Percentiles rank a stretch among this genome's conserved stretches.
Conservation (phyloP, 441 rosid genomes). For the Pelargonium fulgidum region DNA sequence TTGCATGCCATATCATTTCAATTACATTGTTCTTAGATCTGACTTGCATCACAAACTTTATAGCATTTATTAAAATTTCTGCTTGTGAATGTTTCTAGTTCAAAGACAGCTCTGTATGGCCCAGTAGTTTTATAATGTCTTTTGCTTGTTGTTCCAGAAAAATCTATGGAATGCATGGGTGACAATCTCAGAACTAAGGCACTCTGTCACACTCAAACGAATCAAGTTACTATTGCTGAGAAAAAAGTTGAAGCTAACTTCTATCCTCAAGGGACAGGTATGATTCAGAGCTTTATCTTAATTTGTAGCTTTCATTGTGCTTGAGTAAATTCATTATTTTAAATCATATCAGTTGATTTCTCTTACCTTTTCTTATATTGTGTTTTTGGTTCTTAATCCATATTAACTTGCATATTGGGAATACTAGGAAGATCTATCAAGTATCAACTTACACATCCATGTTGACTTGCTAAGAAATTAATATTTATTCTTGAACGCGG, state of each 20-base stretch:
- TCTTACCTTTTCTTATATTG: not conserved
- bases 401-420: not conserved
- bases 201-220: slow-evolving; percentile 53
- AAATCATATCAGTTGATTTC: not conserved
- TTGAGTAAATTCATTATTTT: not conserved
- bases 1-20: no score
- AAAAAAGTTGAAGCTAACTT: slow-evolving; percentile 57
- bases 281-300: slow-evolving; percentile 20
- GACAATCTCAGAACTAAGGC: slow-evolving; percentile 52
- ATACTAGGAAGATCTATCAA: not conserved
- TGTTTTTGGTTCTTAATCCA: not conserved
- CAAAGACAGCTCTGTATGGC: not conserved
- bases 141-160: slow-evolving; percentile 38
- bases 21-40: no score
- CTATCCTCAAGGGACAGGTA: slow-evolving; percentile 59
- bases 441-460: not conserved
- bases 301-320: not conserved
- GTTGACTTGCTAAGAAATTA: not conserved
- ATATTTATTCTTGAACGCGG: no score
- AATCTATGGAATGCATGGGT: slow-evolving; percentile 65
- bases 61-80: no score
- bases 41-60: no score
- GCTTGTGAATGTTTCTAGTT: no score
- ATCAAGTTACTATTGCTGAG: slow-evolving; percentile 54
- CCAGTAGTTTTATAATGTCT: slow-evolving; percentile 8